Percentiles rank a stretch among this genome's conserved stretches.
Conservation (phyloP, 257 asterid genomes). For the Ocimum tenuiflorum region DNA sequence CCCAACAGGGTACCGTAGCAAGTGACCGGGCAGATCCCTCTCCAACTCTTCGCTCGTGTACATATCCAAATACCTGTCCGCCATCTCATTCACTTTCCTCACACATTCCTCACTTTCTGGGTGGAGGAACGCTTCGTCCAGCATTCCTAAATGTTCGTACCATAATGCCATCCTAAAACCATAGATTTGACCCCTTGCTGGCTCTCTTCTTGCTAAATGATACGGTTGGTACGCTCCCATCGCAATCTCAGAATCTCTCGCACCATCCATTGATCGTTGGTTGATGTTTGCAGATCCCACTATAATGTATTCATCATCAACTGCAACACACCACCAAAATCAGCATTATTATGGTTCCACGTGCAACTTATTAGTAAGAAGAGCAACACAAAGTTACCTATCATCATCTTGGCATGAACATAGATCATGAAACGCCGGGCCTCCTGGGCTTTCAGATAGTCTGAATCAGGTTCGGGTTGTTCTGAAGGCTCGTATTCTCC, state of each 20-base stretch:
- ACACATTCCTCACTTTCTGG: slow-evolving; percentile 71
- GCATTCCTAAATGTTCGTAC: slow-evolving; percentile 94
- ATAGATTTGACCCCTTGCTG: slow-evolving; percentile 80
- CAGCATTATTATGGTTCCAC: neutral
- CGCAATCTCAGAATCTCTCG: slow-evolving; percentile 89
- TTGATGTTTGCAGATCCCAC: slow-evolving; percentile 93
- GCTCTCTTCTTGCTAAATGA: slow-evolving; percentile 50
- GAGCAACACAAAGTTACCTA: slow-evolving; percentile 38
- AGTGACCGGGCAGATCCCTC: slow-evolving; percentile 78
- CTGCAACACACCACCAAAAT: slow-evolving; percentile 29
- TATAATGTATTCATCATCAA: slow-evolving; percentile 89
- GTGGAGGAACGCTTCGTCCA: slow-evolving; percentile 54
- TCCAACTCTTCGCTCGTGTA: slow-evolving; percentile 65
- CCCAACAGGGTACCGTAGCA: slow-evolving; percentile 84
- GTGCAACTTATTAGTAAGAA: neutral
- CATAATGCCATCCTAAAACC: slow-evolving; percentile 91
- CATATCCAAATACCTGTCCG: slow-evolving; percentile 80
- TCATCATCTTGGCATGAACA: slow-evolving; percentile 95
- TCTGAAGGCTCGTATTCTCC: slow-evolving; percentile 90
- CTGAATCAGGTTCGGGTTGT: slow-evolving; percentile 73
- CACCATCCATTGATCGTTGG: slow-evolving; percentile 95
- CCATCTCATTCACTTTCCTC: slow-evolving; percentile 53
- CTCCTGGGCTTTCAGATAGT: slow-evolving; percentile 77
- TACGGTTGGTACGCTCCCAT: slow-evolving; percentile 92
- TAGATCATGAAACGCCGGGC: slow-evolving; percentile 97